Conservation (phyloP, 2,329 filamentous ascomycete species). For the Albifimbria verrucaria region DNA sequence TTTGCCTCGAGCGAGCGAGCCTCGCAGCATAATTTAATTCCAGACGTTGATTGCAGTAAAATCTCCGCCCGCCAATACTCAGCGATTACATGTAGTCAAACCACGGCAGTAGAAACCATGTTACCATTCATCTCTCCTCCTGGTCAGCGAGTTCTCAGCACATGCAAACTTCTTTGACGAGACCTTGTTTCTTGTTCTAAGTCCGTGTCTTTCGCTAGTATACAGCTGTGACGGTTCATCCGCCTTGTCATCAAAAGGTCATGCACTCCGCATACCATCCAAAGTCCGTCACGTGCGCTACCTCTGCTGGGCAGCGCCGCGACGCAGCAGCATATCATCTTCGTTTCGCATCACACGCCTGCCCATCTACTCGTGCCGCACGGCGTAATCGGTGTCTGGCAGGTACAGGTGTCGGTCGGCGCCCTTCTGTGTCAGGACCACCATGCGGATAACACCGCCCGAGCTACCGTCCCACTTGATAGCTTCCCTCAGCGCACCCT, state of each 20-base stretch:
- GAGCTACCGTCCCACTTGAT: conserved; percentile 99
- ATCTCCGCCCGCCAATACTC: too few relatives aligned
- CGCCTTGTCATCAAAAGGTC: not conserved
- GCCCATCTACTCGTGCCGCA: conserved; percentile 57
- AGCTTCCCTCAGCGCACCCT: conserved; percentile 83
- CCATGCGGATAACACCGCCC: conserved; percentile 96
- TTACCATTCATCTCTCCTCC: too few relatives aligned
- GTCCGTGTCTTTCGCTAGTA: not conserved
- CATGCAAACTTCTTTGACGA: not conserved
- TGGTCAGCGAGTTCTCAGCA: too few relatives aligned
- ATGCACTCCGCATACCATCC: conserved; percentile 9
- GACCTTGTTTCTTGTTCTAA: not conserved
- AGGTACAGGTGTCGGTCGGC: conserved; percentile 93
- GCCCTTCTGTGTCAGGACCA: conserved; percentile 86
- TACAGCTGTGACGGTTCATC: not conserved
- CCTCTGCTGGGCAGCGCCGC: conserved; percentile 1
- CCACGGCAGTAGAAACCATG: too few relatives aligned
- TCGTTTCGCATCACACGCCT: conserved; percentile 13
- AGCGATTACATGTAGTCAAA: too few relatives aligned
- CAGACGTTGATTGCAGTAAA: too few relatives aligned
- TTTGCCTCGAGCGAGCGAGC: too few relatives aligned
- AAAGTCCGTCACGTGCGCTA: not conserved
- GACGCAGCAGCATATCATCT: conserved; percentile 10
- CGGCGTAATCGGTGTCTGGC: conserved; percentile 84
- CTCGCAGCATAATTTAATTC: too few relatives aligned